Conservation (phyloP, 2,329 filamentous ascomycete genomes). For the Periconia digitata region DNA sequence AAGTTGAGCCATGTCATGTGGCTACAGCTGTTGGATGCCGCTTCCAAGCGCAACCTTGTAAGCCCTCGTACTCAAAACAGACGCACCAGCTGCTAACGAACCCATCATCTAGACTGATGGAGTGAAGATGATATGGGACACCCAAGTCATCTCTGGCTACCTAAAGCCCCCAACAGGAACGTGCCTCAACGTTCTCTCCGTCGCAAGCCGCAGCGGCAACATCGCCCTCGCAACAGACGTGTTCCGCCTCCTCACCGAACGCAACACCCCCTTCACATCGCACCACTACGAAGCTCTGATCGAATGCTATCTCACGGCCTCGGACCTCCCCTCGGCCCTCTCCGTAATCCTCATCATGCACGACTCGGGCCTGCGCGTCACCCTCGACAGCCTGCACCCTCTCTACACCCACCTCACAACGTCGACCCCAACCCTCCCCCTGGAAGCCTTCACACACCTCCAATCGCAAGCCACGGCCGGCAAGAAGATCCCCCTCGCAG, state of each 20-base stretch:
- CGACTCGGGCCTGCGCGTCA: conserved; percentile 60
- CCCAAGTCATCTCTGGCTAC: conserved; percentile 60
- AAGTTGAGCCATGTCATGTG: conserved; percentile 61
- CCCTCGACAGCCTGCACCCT: conserved; percentile 62
- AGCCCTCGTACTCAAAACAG: conserved; percentile 8
- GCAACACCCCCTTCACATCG: conserved; percentile 59
- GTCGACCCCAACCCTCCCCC: conserved; percentile 50
- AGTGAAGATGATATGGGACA: conserved; percentile 71
- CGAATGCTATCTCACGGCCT: conserved; percentile 64
- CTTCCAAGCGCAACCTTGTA: conserved; percentile 63
- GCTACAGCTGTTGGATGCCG: conserved; percentile 74
- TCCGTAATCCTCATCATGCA: conserved; percentile 74
- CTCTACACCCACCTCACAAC: conserved; percentile 62
- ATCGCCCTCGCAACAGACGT: conserved; percentile 69
- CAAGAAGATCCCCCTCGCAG: conserved; percentile 54
- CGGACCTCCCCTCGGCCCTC: conserved; percentile 67
- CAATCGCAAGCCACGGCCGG: conserved; percentile 55
- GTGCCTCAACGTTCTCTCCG: conserved; percentile 68
- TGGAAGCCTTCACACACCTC: conserved; percentile 59
- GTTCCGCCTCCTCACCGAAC: conserved; percentile 64
- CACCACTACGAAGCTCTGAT: conserved; percentile 81
- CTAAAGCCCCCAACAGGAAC: conserved; percentile 66
- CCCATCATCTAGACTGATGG: conserved; percentile 56
- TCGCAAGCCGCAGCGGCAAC: conserved; percentile 71
- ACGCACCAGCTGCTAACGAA: conserved; percentile 8